Conservation (phyloP, 768 basidiomycete species). For the Calvatia gigantea region DNA sequence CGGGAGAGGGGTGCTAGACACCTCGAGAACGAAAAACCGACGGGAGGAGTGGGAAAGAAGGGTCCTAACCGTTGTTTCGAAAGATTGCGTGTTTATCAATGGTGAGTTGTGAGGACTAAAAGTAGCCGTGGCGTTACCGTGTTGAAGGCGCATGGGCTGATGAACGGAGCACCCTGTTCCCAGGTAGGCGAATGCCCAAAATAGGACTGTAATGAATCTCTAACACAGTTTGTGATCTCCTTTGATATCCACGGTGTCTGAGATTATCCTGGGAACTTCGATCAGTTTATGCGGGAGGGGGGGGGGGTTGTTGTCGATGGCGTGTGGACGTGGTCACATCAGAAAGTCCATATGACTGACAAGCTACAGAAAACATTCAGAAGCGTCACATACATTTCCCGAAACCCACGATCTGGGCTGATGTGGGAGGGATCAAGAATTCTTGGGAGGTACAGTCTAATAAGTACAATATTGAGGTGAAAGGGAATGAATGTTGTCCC, state of each 20-base stretch:
- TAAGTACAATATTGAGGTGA: too few species aligned
- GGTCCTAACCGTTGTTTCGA: background rate
- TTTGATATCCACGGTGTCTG: background rate
- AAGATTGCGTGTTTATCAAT: constrained; percentile 1
- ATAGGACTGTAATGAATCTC: background rate
- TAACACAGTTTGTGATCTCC: background rate
- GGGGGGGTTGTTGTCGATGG: background rate
- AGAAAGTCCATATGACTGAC: background rate
- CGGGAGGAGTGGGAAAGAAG: background rate
- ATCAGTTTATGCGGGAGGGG: background rate
- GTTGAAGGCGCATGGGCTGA: background rate
- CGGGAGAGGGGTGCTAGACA: background rate
- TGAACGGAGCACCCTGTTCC: background rate
- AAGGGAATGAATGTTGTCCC: too few species aligned
- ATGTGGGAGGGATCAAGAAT: too few species aligned
- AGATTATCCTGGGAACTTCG: constrained; percentile 6
- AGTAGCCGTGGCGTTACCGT: constrained; percentile 3
- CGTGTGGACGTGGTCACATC: background rate
- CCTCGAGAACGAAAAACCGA: background rate
- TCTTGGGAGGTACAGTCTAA: too few species aligned
- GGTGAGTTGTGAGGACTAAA: background rate
- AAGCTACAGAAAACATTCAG: too few species aligned
- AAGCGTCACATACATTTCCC: too few species aligned
- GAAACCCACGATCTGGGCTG: too few species aligned
- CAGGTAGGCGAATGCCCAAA: background rate